Percentiles rank a stretch among this genome's conserved stretches.
Conservation (phyloP, 2,329 filamentous ascomycete species). For the Colletotrichum sp. region DNA sequence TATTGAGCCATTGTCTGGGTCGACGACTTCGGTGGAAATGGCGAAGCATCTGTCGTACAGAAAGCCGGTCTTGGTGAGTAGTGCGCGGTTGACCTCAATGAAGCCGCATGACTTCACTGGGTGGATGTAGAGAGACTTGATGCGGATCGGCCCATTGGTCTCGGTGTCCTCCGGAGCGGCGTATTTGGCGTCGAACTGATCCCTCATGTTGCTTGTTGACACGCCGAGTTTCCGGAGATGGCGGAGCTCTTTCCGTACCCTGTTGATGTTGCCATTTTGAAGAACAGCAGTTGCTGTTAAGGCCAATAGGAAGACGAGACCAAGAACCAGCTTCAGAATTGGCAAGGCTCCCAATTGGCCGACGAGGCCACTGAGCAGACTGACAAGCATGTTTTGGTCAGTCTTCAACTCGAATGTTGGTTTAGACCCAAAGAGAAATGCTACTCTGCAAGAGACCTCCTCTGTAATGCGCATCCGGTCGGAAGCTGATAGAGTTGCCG, state of each 20-base stretch:
- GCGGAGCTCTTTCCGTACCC: neutral
- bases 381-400: neutral
- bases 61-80: conserved; percentile 29
- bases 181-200: conserved; percentile 26
- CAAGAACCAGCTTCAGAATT: neutral
- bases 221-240: conserved; percentile 23
- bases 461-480: accelerated
- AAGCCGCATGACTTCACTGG: conserved; percentile 33
- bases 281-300: neutral
- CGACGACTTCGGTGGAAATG: conserved; percentile 30
- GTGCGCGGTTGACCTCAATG: conserved; percentile 26
- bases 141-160: conserved; percentile 9
- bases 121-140: conserved; percentile 32
- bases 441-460: neutral
- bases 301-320: neutral
- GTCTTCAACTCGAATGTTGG: neutral
- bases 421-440: neutral
- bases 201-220: conserved; percentile 26
- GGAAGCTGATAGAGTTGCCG: neutral
- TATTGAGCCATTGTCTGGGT: conserved; percentile 16
- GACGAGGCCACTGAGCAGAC: accelerated
- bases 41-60: conserved; percentile 30
- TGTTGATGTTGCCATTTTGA: neutral
- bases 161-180: neutral
- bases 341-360: neutral